Evolutionary conservation across 73 alveolate species (phyloP), one percentile per base, ranked within the genome.

Genomic region (Halteria grandinella): DNA sequence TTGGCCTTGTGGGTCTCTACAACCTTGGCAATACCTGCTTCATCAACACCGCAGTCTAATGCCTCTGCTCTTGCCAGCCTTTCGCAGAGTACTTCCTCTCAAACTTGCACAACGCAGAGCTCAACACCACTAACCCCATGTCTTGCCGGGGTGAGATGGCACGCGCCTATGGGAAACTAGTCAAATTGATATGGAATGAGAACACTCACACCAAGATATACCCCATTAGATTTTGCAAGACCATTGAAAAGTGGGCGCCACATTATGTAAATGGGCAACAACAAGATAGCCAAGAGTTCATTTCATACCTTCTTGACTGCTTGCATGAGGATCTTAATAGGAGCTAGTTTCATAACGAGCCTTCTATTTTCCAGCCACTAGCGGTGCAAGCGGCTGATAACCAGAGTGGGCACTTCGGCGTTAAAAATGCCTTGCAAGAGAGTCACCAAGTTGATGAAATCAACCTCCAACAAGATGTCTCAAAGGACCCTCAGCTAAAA

Each of bases 241-340:
- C 70, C 40, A 52, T 93, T 25, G 79, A 92, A 45, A 41, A 77
- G 63, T 62, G 78, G 40, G 92, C 92, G 63, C 91, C 94, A 24
- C 79, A 47, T 44, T 92, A 87, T 83, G 90, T 84, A 17, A 88
- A 86, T 37, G 94, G 95, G 31, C 44, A 78, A 40, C 86, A 96
- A 39, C 89, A 96, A 85, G 99, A 96, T 80, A 84, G 96, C 14
- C 96, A 96, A 69, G 99, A 96, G 74, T 96, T 96, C 82, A 57
- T 95, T 28, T 96, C 95, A 29, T 96, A 83, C 71, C 75, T 95
- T 64, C 72, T 96, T 24, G 99, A 96, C 63, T 90, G 97, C 40
- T 49, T 96, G 62, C 99, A 96, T 89, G 99, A 96, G 83, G 99
- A 96, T 85, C 75, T 96, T 57, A 95, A 95, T 58, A 89, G 97